Percentiles rank a stretch among this genome's conserved stretches.
Conservation (phyloP, 164 flowering plant genomes). For the Houttuynia cordata region DNA sequence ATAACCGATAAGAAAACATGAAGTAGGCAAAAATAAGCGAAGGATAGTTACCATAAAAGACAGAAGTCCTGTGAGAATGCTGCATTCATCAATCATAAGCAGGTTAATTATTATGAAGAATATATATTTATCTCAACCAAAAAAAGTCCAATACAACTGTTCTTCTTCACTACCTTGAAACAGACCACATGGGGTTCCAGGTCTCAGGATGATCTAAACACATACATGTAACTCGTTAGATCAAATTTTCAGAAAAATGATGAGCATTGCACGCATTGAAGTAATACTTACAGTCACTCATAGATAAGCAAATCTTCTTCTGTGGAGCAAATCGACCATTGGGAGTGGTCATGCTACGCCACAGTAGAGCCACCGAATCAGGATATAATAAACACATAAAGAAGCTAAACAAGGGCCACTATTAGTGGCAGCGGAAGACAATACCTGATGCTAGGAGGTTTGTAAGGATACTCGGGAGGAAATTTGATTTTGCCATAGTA, state of each 20-base stretch:
- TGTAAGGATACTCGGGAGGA: slow-evolving; percentile 93
- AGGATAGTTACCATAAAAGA: slow-evolving; percentile 81
- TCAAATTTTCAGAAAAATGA: not conserved
- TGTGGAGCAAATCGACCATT: slow-evolving; percentile 91
- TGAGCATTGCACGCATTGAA: not conserved
- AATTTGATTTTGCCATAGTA: slow-evolving; percentile 92
- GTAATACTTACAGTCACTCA: slow-evolving; percentile 86
- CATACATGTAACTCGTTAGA: not conserved
- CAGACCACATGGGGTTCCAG: slow-evolving; percentile 99
- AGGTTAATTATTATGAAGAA: slow-evolving; percentile 10
- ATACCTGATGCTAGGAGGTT: slow-evolving; percentile 93
- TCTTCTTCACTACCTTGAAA: slow-evolving; percentile 52
- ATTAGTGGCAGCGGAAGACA: not conserved
- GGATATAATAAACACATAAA: not conserved
- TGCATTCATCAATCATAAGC: slow-evolving; percentile 31
- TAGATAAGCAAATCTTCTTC: slow-evolving; percentile 86
- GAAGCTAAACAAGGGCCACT: not conserved
- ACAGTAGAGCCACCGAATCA: not conserved
- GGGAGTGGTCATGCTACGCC: slow-evolving; percentile 86
- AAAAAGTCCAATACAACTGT: not conserved
- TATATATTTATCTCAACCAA: not conserved
- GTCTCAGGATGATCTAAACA: slow-evolving; percentile 90
- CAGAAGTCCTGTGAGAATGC: slow-evolving; percentile 93
- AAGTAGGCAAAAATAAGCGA: not conserved
- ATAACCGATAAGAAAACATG: not conserved